Percentiles rank a stretch among this genome's conserved stretches.
Evolutionary conservation across 345 rosid genomes (phyloP).

Genomic region (Syzygium aqueum): DNA sequence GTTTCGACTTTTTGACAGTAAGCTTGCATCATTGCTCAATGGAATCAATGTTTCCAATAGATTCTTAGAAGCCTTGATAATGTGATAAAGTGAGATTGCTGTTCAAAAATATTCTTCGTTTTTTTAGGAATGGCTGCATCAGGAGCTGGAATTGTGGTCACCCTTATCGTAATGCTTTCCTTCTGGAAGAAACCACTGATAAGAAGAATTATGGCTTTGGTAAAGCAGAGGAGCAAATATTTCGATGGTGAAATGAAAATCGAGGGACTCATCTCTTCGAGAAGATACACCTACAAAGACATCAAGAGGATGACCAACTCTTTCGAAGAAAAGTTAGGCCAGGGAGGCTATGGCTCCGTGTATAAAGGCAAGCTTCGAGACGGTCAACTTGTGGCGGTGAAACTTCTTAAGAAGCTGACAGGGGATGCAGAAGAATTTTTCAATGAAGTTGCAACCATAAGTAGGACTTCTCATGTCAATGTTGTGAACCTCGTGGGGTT

Average conservation of each 20-base stretch:
- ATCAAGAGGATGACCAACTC: conserved; percentile 22
- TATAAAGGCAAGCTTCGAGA: conserved; percentile 15
- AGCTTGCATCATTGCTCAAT: not conserved
- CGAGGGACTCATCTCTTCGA: not conserved
- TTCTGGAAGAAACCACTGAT: not conserved
- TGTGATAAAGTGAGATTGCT: not conserved
- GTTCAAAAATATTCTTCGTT: not conserved
- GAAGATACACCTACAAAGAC: conserved; percentile 11
- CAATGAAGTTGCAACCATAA: conserved; percentile 38
- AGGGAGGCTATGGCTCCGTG: conserved; percentile 20
- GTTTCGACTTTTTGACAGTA: not conserved
- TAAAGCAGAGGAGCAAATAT: rapidly evolving
- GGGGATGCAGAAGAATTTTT: conserved; percentile 36
- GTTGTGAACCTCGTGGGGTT: conserved; percentile 12
- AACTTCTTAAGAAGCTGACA: conserved; percentile 18
- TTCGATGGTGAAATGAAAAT: not conserved
- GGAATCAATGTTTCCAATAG: not conserved
- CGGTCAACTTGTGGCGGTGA: conserved; percentile 27
- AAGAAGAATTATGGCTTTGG: not conserved
- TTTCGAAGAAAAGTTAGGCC: conserved; percentile 11
- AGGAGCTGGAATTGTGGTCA: not conserved
- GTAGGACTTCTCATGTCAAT: conserved; percentile 47
- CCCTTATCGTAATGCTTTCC: not conserved
- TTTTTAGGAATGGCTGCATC: not conserved
- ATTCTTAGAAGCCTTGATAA: not conserved